Base-by-base conservation (phyloP, 106 monocot species). In the Gastrodia elata region DNA sequence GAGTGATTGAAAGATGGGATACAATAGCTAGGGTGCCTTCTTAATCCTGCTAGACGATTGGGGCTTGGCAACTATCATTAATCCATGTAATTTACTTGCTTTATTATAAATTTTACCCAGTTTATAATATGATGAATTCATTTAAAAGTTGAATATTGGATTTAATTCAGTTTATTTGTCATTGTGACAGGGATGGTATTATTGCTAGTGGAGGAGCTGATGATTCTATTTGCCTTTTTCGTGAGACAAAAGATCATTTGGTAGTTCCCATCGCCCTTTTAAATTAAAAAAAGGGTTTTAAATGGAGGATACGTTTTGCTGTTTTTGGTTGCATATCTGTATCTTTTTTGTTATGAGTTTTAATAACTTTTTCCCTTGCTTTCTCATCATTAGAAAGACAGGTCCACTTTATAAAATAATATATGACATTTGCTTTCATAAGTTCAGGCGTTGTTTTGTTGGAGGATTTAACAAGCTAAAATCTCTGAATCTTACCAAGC, bases 191-290 rank as follows among this genome's bases (percentile, higher is more conserved):
- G 48, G 83, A 83, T 55, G 88, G 81, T 71, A 55, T 91, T 38
- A 88, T 91, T 75, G 88, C 85, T 41, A 91, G 81, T 81, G 91
- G 87, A 71, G 91, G 88, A 73, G 83, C 80, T 72, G 91, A 91
- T 82, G 91, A 91, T 82, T 75, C 85, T 69, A 77, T 91, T 2
- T 75, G 91, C 46, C 81, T 91, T 67, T 91, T 91, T 80, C 32
- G 73, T 36, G 88, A 85, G 81, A 73, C 49, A 33, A 77, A 83
- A 68, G 76, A 80, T 41, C 58, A 56, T n/a, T 55, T 38, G 85
- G 91, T 88, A 87, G 9, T 36, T 26, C 42, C 36, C 15, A 52
- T 49, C 39, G 2, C 25, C 36, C 26, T 56, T 39, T 79, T 5
- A 61, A 10, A 38, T 32, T 8, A 68, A 6, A 35, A 33, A 43